Evolutionary conservation across 495 filamentous ascomycete genomes (phyloP), one percentile per base, ranked within the genome.

Genomic region (Cercophora scortea): DNA sequence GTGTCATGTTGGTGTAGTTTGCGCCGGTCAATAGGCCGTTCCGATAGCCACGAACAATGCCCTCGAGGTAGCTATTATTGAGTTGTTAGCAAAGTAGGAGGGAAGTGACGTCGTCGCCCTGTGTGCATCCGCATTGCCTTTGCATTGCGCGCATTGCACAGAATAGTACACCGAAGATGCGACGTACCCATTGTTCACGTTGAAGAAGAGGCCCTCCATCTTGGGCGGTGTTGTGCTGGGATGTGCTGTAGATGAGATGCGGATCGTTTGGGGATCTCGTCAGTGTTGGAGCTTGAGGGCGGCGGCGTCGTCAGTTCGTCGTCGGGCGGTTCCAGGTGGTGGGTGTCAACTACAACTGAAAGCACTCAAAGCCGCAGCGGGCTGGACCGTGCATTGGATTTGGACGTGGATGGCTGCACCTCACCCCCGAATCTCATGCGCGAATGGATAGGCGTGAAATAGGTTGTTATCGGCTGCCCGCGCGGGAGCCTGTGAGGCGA

Each of bases 151-250:
- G n/a, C n/a, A n/a, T 25, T 25, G 25, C 25, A 25, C 25, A 25
- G 2, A 25, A 25, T 25, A 25, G 25, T 5, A 7, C 13, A 3
- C 8, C 36, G 36, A 11, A 8, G 2, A 38, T 38, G 36, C 36
- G 36, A 63, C 81, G 46, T 79, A 91, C 85, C 93, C 93, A 75
- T 88, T 88, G 66, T 93, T 90, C 43, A 93, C 87, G 71, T 98
- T 98, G 72, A 91, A 98, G 64, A 91, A 88, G 19, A 96, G 83
- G 49, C 92, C 91, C 76, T 97, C 92, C 92, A 97, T 97, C 36
- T 65, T 74, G 58, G 16, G 50, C 50, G 47, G 49, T 39, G 13
- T 45, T 49, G 36, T 45, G 45, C 44, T 44, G 40, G 19, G 53
- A 52, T 55, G 25, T 6, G 46, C 13, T 53, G 25, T 42, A 41